Evolutionary conservation across 768 basidiomycete genomes (phyloP), one percentile per base, ranked within the genome.

Genomic region (Lactarius hengduanensis): DNA sequence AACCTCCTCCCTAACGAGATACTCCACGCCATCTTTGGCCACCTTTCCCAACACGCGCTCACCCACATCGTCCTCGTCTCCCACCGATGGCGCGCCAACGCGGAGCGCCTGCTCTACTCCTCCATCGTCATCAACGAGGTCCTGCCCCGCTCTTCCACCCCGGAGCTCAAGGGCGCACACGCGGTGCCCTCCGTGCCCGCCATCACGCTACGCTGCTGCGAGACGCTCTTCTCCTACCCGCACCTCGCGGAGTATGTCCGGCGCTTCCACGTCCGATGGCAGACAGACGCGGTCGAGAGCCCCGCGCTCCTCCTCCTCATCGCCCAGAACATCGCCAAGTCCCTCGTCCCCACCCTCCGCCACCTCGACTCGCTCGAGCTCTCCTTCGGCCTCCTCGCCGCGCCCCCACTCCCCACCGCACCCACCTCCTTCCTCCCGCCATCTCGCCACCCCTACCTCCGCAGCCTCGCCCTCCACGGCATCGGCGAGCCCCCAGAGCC

Each of bases 71-170:
- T 83, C 30, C 75, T 78, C 64, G 81, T 83, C 61, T 86, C 82
- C n/a, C 78, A 72, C 56, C 72, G 66, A 61, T 78, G 73, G 71
- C 74, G 67, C 62, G 82, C 78, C 40, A 81, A 87, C 43, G 85
- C 85, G 2, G 86, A 87, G 73, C 83, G 83, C 63, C 72, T 84
- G 26, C 82, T 89, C 41, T 88, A 88, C 72, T 74, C 85, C 13
- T 79, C 80, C 60, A 77, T 87, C 66, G 69, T 70, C 67, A 79
- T 89, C 68, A 75, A 73, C 61, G 87, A 88, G 70, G 64, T 72
- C 32, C 73, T 87, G 59, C 78, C 80, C 6, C 75, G 76, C 57
- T 70, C 78, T 15, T 77, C 79, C 5, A 79, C 80, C 26, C 64
- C 75, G 15, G 83, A 80, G 2, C 73, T 63, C 40, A 47, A 26